Evolutionary conservation across 2,329 filamentous ascomycete genomes (phyloP).

Genomic region (Talaromyces funiculosus): DNA sequence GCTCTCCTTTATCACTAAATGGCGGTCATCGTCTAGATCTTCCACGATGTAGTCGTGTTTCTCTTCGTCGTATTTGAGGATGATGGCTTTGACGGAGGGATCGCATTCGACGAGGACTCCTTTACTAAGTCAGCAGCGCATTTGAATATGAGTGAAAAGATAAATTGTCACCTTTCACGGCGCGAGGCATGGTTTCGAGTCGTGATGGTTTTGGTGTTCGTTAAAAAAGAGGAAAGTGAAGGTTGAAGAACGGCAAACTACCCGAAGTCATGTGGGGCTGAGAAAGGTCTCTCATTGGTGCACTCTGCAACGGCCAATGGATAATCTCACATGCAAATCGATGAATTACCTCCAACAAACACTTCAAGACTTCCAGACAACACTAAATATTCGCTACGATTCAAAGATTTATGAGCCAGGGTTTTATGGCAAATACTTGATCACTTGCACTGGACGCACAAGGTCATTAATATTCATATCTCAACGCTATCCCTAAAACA

Average conservation of each 20-base stretch:
- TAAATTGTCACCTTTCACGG: constrained; percentile 30
- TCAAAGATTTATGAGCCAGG: no score
- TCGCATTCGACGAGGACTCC: constrained; percentile 45
- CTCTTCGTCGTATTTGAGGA: constrained; percentile 44
- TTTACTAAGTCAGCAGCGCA: constrained; percentile 16
- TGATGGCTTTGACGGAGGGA: constrained; percentile 46
- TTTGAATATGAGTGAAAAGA: no score
- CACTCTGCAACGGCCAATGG: not conserved
- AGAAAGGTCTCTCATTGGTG: not conserved
- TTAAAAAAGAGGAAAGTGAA: not conserved
- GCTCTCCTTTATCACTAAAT: constrained; percentile 43
- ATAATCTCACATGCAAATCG: not conserved
- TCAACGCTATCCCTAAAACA: not conserved
- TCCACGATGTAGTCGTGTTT: constrained; percentile 45
- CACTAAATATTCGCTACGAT: no score
- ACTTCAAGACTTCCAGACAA: not conserved
- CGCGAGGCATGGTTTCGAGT: constrained; percentile 32
- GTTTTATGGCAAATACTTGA: not conserved
- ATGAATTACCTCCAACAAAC: not conserved
- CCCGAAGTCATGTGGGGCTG: not conserved
- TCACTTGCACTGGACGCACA: not conserved
- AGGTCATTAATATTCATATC: not conserved
- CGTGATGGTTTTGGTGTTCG: not conserved
- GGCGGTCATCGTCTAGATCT: constrained; percentile 42
- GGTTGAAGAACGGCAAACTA: not conserved